These are phyloP conservation scores for Colletotrichum lentis DNA, from an alignment of 2,329 filamentous ascomycete species.

Conservation along the genomic window DNA sequence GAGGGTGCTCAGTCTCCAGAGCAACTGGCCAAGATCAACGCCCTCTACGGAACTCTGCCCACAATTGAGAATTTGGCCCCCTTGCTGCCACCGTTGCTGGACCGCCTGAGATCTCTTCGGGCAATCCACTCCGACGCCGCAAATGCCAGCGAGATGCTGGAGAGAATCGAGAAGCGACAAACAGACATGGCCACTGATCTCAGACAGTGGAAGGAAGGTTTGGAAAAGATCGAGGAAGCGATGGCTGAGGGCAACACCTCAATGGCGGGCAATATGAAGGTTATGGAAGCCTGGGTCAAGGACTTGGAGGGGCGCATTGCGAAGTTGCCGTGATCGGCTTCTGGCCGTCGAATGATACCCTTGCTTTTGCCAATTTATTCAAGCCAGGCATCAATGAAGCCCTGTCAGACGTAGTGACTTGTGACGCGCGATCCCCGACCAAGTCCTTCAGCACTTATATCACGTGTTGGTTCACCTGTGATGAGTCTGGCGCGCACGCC, in stretches of 20 bases:
- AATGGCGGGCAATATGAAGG: constrained; percentile 80
- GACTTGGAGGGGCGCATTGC: constrained; percentile 81
- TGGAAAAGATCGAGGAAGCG: constrained; percentile 79
- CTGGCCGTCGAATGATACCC: constrained; percentile 49
- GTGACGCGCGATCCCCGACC: neutral
- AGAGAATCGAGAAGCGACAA: constrained; percentile 80
- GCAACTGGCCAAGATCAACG: constrained; percentile 86
- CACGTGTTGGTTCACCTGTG: no score
- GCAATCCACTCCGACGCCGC: constrained; percentile 89
- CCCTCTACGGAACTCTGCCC: constrained; percentile 86
- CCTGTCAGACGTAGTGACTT: neutral
- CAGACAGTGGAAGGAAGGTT: constrained; percentile 81
- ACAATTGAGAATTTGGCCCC: constrained; percentile 89
- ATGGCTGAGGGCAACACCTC: constrained; percentile 74
- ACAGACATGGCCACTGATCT: constrained; percentile 84
- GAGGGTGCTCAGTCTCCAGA: constrained; percentile 65
- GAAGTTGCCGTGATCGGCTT: constrained; percentile 56
- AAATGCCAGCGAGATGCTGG: constrained; percentile 78
- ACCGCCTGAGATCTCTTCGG: constrained; percentile 83
- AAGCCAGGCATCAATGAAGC: neutral
- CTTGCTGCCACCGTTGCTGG: constrained; percentile 83
- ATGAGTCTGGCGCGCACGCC: neutral
- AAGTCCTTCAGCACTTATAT: no score
- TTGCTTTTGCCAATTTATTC: constrained; percentile 21
- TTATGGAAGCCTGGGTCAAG: constrained; percentile 90